Conservation (phyloP, 202 grass and related monocot species). For the Panicum virgatum region DNA sequence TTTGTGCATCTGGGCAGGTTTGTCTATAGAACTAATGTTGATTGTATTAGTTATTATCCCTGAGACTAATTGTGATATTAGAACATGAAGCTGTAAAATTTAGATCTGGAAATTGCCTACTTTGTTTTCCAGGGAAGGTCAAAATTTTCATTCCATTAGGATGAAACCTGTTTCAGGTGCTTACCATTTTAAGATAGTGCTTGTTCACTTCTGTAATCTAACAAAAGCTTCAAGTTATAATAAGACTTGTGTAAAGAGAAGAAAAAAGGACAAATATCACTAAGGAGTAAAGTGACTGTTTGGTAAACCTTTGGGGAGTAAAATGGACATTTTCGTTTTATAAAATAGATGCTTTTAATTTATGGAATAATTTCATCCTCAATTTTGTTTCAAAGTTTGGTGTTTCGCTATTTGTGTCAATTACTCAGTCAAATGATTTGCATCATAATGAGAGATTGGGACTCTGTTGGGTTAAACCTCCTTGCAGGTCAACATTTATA, state of each 20-base stretch:
- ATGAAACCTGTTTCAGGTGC: no score
- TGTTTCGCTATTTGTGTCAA: constrained; percentile 8
- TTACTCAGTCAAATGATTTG: neutral
- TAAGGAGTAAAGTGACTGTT: neutral
- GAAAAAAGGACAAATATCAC: neutral
- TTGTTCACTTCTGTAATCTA: no score
- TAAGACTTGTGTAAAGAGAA: neutral
- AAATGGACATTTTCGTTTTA: neutral
- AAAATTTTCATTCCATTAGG: neutral
- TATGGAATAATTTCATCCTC: neutral
- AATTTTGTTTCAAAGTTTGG: neutral
- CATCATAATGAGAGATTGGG: neutral
- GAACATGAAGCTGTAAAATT: constrained; percentile 6
- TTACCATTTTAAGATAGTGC: neutral
- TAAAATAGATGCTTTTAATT: neutral
- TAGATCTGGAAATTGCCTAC: neutral
- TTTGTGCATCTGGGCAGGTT: constrained; percentile 76
- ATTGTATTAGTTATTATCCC: constrained; percentile 24
- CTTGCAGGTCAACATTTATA: neutral
- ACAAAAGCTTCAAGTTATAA: neutral
- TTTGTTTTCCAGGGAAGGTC: neutral
- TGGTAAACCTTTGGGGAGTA: neutral
- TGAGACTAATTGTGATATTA: neutral
- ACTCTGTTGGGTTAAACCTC: neutral
- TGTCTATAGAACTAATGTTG: constrained; percentile 30